phyloP scores from a whole-genome alignment of 495 filamentous ascomycete species.

The Darksidea phi region DNA sequence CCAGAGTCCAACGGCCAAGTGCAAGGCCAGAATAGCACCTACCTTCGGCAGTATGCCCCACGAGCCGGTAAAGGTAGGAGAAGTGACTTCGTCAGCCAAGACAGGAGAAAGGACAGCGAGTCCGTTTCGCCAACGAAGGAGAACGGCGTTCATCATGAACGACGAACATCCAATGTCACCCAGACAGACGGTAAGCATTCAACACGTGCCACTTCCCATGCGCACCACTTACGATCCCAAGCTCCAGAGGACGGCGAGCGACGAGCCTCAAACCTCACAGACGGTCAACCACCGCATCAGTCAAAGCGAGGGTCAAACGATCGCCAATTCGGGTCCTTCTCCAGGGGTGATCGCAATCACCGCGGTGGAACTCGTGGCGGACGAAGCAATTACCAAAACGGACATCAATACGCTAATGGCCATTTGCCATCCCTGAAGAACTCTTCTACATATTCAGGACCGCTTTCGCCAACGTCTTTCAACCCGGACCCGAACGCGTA shows the following conservation, averaged over 20 bases:
- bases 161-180: constrained; percentile 39
- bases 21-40: constrained; percentile 22
- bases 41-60: constrained; percentile 23
- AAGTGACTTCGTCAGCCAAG: constrained; percentile 29
- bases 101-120: constrained; percentile 44
- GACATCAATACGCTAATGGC: constrained; percentile 36
- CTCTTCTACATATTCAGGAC: constrained; percentile 17
- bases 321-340: constrained; percentile 26
- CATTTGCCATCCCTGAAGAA: constrained; percentile 15
- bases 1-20: constrained; percentile 15
- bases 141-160: constrained; percentile 25
- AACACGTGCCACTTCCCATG: not conserved
- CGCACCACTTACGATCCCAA: not conserved
- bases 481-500: constrained; percentile 30
- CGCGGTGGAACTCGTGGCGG: constrained; percentile 38
- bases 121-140: constrained; percentile 25
- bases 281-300: constrained; percentile 15
- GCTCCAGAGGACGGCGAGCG: constrained; percentile 23
- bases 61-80: constrained; percentile 21
- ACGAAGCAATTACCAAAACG: constrained; percentile 26
- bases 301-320: constrained; percentile 15
- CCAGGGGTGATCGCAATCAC: constrained; percentile 34
- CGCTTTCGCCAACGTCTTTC: constrained; percentile 25
- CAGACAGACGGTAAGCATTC: constrained; percentile 37
- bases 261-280: constrained; percentile 7